Evolutionary conservation across 176 grass and related monocot genomes (phyloP).

Genomic region (Triticum urartu): DNA sequence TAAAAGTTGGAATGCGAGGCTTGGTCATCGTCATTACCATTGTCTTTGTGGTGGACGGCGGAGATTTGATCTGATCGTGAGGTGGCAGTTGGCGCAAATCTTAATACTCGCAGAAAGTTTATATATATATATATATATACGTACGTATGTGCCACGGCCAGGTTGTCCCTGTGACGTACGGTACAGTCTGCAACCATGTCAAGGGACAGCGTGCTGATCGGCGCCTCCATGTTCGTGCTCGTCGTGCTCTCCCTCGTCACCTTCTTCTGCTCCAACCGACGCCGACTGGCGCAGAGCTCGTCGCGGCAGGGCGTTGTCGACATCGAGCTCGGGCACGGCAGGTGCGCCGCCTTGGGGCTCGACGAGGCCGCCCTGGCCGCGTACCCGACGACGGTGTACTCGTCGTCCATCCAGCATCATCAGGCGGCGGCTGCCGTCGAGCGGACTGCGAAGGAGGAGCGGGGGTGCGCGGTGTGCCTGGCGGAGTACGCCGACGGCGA

Average conservation of each 20-base stretch:
- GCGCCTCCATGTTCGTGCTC: slow-evolving; percentile 2
- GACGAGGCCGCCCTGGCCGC: slow-evolving; percentile 29
- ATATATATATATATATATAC: neutral
- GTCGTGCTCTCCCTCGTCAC: neutral
- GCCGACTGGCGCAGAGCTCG: neutral
- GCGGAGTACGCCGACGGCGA: neutral
- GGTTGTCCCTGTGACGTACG: neutral
- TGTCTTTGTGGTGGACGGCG: neutral
- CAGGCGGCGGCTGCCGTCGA: neutral
- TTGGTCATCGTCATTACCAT: neutral
- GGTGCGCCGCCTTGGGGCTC: neutral
- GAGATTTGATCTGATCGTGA: neutral
- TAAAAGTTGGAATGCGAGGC: neutral
- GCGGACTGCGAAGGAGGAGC: neutral
- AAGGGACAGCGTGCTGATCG: neutral
- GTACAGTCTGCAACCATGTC: neutral
- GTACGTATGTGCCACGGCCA: neutral
- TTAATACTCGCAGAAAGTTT: neutral
- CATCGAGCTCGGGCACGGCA: neutral
- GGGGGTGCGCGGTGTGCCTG: neutral
- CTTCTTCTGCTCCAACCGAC: neutral
- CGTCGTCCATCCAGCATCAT: neutral
- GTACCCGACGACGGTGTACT: slow-evolving; percentile 38
- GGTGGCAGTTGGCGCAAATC: neutral
- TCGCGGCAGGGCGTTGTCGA: neutral